Conservation (phyloP, 1,284 basidiomycete species). For the Sphaerobolus stellatus region DNA sequence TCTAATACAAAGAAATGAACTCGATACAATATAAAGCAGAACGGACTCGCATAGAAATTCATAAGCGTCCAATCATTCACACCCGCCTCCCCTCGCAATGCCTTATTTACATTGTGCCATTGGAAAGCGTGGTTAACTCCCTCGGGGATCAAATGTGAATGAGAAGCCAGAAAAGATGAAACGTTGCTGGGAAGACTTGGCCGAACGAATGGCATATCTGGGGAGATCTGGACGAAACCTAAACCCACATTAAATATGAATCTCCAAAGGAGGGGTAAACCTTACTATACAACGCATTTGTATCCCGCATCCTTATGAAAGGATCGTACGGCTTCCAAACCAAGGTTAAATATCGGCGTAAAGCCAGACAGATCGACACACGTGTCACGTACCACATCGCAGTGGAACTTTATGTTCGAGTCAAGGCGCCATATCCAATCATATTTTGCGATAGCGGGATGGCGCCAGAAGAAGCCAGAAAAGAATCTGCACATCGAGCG, state of each 20-base stretch:
- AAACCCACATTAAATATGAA: neutral
- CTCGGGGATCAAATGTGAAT: neutral
- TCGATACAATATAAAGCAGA: neutral
- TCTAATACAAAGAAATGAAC: neutral
- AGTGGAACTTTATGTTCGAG: constrained; percentile 10
- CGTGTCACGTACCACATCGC: constrained; percentile 7
- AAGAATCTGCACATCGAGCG: constrained; percentile 11
- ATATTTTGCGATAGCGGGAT: constrained; percentile 10
- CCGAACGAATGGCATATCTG: constrained; percentile 4
- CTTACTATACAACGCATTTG: constrained; percentile 4
- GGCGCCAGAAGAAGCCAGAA: constrained; percentile 12
- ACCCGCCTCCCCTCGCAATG: neutral
- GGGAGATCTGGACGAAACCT: constrained; percentile 8
- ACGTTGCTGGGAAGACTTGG: constrained; percentile 5
- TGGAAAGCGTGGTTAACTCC: constrained; percentile 1
- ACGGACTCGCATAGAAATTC: constrained; percentile 1
- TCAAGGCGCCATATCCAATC: constrained; percentile 13
- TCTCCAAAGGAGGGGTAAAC: neutral
- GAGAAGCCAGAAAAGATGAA: constrained; percentile 4
- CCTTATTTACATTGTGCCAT: constrained; percentile 3
- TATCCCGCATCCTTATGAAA: constrained; percentile 4
- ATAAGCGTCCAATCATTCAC: constrained; percentile 1
- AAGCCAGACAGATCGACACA: neutral
- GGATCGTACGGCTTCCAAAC: constrained; percentile 9
- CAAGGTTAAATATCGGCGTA: neutral